Evolutionary conservation across 1,139 yeast genomes (phyloP), one percentile per base, ranked within the genome.

Genomic region (Suhomyces yuchorum): DNA sequence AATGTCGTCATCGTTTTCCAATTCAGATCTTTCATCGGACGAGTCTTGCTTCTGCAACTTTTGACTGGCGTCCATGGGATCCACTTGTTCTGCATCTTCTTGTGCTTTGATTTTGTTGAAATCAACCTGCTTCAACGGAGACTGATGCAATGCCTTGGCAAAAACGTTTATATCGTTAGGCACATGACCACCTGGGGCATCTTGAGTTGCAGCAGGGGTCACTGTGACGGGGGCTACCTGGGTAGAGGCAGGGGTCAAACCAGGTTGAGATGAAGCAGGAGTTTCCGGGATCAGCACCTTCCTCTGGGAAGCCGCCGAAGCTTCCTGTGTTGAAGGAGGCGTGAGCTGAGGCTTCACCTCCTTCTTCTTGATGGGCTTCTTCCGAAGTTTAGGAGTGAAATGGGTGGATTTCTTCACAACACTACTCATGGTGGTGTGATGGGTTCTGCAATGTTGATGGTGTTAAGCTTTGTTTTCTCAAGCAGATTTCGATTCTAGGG

Each of bases 331-430:
- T 2, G 67, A 46, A 1, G 68, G 66, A 22, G 70, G 69, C 3
- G 72, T 55, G 19, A 50, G 48, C 34, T 54, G 54, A 9, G 57
- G 49, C 23, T 44, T 65, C 52, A 41, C 66, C 54, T 14, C 66
- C 61, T 53, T 66, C 58, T 53, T 68, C 51, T 58, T 56, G 30
- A 56, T 44, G 15, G 52, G 51, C 40, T 65, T 64, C 56, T 67
- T 65, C 58, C 66, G 70, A 41, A 73, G 53, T 56, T 71, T 71
- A 40, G 79, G 79, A 39, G 68, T 62, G 57, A 75, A 75, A 49
- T 65, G 74, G 18, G 77, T 62, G 40, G 69, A 65, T 60, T 75
- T 73, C 63, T 71, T 75, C 26, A 77, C 75, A 40, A 77, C 66
- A 70, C 80, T 74, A 71, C 81, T 77, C 82, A 77, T 77, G 42